Evolutionary conservation across 257 asterid genomes (phyloP).

Genomic region (Jasminum sambac): DNA sequence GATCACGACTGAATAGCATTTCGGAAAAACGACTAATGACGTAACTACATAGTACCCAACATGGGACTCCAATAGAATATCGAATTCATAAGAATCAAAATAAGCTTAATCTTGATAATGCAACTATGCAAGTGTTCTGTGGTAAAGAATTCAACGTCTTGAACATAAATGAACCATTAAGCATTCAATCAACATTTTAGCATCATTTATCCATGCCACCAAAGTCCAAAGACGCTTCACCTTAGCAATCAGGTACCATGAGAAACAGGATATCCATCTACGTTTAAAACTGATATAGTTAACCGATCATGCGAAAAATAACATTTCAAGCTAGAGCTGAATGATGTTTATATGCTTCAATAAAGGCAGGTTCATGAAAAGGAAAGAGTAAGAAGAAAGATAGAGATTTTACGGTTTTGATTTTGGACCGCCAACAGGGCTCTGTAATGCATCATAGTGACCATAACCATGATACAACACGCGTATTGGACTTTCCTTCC

Average conservation of each 20-base stretch:
- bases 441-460: conserved; percentile 60
- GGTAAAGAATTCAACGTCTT: neutral
- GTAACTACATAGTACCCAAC: no score
- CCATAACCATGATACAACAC: conserved; percentile 73
- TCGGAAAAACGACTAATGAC: no score
- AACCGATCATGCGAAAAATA: neutral
- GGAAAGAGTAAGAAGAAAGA: conserved; percentile 1
- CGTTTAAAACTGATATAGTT: neutral
- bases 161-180: neutral
- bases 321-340: neutral
- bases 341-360: neutral
- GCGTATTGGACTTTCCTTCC: conserved; percentile 59
- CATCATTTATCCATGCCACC: neutral
- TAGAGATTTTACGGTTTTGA: conserved; percentile 35
- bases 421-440: conserved; percentile 33
- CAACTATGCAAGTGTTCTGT: no score
- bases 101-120: neutral
- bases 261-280: neutral
- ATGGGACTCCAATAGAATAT: no score
- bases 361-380: neutral
- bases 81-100: no score
- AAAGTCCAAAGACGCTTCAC: neutral
- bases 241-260: neutral
- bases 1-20: no score
- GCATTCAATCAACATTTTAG: neutral